Base-by-base conservation (phyloP, 208 protist genomes). In the Angomonas deanei region DNA sequence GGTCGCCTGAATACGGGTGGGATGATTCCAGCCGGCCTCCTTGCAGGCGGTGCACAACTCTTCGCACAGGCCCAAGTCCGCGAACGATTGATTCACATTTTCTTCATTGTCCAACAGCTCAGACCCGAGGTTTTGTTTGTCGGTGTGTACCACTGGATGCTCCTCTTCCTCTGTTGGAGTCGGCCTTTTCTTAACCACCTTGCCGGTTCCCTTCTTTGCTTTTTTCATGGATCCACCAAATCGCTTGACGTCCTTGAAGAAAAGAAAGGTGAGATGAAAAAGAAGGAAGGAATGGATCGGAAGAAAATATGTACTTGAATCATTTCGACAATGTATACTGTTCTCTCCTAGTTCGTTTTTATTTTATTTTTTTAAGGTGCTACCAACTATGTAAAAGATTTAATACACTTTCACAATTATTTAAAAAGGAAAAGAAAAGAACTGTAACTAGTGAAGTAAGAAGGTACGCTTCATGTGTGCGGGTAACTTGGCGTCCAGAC, bases 1-100 rank as follows among this genome's bases (percentile, higher is more conserved):
- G 49, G 98, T 77, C 24, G 78, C 76, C 75, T 99, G 98, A 65
- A 99, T 99, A 27, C 88, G 84, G 26, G 97, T 99, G 34, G 98
- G 97, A 68, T 86, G 68, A n/a, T 71, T 67, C 82, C 91, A 99
- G 6, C 92, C 94, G 13, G 94, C 72, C 48, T 96, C 78, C 5
- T 60, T 68, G 61, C 92, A 98, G n/a, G 96, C 96, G 23, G 76
- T 55, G 42, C 86, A 86, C 33, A 99, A 81, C 68, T 97, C 88
- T 19, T 72, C 70, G 75, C 92, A 96, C 5, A 99, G 70, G 5
- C 96, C 96, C 21, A 98, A 72, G 24, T 84, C 69, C 38, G 77
- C 79, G 61, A 98, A 98, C 19, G 86, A 89, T 28, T 72, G 70
- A 4, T 68, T 62, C 68, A 83, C 84, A 56, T 68, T 86, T 72